Percentiles rank a stretch among this genome's conserved stretches.
Evolutionary conservation across 1,284 basidiomycete genomes (phyloP).

Genomic region (Mycena sp.): DNA sequence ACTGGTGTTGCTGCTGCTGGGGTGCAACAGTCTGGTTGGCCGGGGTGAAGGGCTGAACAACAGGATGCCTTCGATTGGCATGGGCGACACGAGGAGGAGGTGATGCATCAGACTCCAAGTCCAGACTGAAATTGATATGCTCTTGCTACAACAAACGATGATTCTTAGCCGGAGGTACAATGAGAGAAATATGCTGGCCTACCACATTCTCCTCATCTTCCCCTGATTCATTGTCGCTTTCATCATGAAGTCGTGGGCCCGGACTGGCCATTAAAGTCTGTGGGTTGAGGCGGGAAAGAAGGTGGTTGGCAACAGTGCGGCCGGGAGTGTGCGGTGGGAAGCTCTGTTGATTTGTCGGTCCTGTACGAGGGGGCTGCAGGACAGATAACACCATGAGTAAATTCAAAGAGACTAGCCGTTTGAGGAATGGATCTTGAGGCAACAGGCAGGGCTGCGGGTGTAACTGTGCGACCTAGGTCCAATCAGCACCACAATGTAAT

Average conservation of each 20-base stretch:
- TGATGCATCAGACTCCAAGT: background rate
- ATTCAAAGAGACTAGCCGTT: too few relatives aligned
- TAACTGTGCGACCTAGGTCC: too few relatives aligned
- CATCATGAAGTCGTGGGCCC: conserved; percentile 3
- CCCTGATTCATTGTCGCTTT: conserved; percentile 1
- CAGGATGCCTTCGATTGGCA: too few relatives aligned
- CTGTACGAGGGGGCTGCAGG: too few relatives aligned
- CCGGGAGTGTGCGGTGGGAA: too few relatives aligned
- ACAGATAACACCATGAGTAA: too few relatives aligned
- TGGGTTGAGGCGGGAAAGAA: conserved; percentile 4
- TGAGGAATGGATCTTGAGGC: too few relatives aligned
- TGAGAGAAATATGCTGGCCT: conserved; percentile 8
- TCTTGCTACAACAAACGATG: background rate
- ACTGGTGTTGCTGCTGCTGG: too few relatives aligned
- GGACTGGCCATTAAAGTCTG: conserved; percentile 8
- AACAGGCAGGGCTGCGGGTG: too few relatives aligned
- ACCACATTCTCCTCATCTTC: background rate
- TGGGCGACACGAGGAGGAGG: background rate
- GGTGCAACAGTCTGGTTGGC: background rate
- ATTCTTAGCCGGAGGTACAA: background rate
- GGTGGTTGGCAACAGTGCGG: background rate
- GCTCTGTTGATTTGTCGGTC: too few relatives aligned
- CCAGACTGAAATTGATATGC: too few relatives aligned
- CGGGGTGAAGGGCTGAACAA: too few relatives aligned
- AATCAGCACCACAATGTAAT: background rate